phyloP scores from a whole-genome alignment of 768 basidiomycete species.

The Grammothele lineata region DNA sequence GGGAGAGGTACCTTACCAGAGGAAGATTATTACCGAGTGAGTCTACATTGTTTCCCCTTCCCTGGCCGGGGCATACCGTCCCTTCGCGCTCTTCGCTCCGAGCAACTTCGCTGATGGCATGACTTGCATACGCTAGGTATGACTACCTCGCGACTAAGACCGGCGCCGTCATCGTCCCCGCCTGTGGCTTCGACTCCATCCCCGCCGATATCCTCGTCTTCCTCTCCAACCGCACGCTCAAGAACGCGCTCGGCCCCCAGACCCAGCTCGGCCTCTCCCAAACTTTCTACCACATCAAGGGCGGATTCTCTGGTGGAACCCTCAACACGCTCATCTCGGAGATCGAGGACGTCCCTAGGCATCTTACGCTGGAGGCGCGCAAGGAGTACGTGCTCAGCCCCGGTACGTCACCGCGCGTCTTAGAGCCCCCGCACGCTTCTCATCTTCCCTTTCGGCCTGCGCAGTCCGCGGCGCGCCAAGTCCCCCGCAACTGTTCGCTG shows the following conservation, averaged over 20 bases:
- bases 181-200: conserved; percentile 74
- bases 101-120: no score
- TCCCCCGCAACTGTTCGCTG: conserved; percentile 28
- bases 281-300: conserved; percentile 44
- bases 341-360: conserved; percentile 30
- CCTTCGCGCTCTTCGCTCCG: no score
- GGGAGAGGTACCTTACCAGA: conserved; percentile 67
- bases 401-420: conserved; percentile 24
- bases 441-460: conserved; percentile 1
- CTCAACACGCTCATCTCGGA: conserved; percentile 35
- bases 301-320: conserved; percentile 65
- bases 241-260: conserved; percentile 35
- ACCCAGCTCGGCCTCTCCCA: conserved; percentile 50
- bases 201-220: conserved; percentile 70
- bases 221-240: conserved; percentile 67
- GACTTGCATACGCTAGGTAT: conserved; percentile 38
- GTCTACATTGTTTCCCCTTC: conserved; percentile 21
- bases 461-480: conserved; percentile 26
- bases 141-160: conserved; percentile 69
- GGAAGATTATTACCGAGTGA: conserved; percentile 55
- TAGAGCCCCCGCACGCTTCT: neutral
- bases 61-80: no score
- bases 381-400: conserved; percentile 41
- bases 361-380: conserved; percentile 26
- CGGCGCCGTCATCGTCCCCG: conserved; percentile 72